phyloP scores from a whole-genome alignment of 2,329 filamentous ascomycete species.

The Cordyceps cicadae region DNA sequence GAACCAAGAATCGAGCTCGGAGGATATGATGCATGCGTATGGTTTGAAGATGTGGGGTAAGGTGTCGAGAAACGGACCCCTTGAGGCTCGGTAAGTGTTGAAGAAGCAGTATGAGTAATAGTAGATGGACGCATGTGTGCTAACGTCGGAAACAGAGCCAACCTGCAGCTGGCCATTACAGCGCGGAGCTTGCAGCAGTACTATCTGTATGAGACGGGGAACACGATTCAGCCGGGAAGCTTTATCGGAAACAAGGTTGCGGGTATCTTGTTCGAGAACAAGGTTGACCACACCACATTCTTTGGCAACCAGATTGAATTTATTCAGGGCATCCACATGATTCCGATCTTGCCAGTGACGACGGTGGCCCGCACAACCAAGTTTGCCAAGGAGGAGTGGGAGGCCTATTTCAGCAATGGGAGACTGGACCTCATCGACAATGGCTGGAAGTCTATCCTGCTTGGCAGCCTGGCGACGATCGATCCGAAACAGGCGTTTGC shows the following conservation, averaged over 20 bases:
- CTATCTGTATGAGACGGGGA: conserved; percentile 74
- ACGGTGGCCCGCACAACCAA: conserved; percentile 54
- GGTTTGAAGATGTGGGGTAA: conserved; percentile 91
- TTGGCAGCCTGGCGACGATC: conserved; percentile 71
- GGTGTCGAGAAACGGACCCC: conserved; percentile 63
- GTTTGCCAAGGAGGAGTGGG: conserved; percentile 81
- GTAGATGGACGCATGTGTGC: conserved; percentile 11
- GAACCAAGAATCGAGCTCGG: conserved; percentile 80
- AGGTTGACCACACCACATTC: conserved; percentile 86
- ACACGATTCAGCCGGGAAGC: conserved; percentile 75
- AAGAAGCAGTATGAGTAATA: too few species aligned
- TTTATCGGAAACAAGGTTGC: conserved; percentile 71
- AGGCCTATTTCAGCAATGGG: conserved; percentile 62
- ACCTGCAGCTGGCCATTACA: conserved; percentile 75
- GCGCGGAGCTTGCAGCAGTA: conserved; percentile 67
- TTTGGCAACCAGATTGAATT: conserved; percentile 54
- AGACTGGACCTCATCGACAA: conserved; percentile 57
- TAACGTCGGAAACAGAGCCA: conserved; percentile 42
- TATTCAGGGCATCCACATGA: conserved; percentile 70
- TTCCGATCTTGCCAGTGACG: conserved; percentile 63
- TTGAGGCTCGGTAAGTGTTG: conserved; percentile 60
- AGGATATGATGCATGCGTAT: conserved; percentile 82
- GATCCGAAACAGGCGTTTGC: conserved; percentile 61
- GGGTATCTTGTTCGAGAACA: conserved; percentile 83
- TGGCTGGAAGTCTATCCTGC: conserved; percentile 81